These are phyloP conservation scores for Odontarrhena argentea DNA, from an alignment of 345 rosid genomes.

Conservation along the genomic window DNA sequence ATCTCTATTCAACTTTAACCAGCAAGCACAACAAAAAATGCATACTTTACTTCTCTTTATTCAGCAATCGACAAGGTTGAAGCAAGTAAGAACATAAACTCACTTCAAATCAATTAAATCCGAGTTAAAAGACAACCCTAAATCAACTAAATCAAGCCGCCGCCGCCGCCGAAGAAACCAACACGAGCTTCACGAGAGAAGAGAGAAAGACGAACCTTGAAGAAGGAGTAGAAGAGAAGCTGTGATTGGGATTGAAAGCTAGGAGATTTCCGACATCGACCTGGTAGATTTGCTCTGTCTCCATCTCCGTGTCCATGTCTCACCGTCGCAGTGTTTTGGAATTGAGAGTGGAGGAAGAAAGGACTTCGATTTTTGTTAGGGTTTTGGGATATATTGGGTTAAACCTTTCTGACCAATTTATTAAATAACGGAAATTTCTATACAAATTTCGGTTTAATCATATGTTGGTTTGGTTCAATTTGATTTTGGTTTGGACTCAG, in stretches of 20 bases:
- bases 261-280: constrained; percentile 77
- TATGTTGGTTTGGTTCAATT: too few relatives aligned
- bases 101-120: constrained; percentile 11
- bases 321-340: constrained; percentile 23
- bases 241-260: constrained; percentile 60
- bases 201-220: constrained; percentile 54
- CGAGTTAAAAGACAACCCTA: neutral
- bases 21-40: constrained; percentile 13
- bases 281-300: constrained; percentile 38
- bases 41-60: neutral
- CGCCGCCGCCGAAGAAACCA: constrained; percentile 29
- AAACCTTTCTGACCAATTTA: constrained; percentile 18
- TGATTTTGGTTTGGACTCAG: too few relatives aligned
- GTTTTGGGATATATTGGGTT: constrained; percentile 37
- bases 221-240: constrained; percentile 52
- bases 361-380: constrained; percentile 23
- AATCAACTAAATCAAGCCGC: neutral
- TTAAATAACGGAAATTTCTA: constrained; percentile 19
- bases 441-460: too few relatives aligned
- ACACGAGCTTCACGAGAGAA: constrained; percentile 12
- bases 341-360: constrained; percentile 8
- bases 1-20: neutral
- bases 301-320: constrained; percentile 43
- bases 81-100: constrained; percentile 5
- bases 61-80: constrained; percentile 3